Base-by-base conservation (phyloP, 345 rosid genomes). In the Hevea brasiliensis region DNA sequence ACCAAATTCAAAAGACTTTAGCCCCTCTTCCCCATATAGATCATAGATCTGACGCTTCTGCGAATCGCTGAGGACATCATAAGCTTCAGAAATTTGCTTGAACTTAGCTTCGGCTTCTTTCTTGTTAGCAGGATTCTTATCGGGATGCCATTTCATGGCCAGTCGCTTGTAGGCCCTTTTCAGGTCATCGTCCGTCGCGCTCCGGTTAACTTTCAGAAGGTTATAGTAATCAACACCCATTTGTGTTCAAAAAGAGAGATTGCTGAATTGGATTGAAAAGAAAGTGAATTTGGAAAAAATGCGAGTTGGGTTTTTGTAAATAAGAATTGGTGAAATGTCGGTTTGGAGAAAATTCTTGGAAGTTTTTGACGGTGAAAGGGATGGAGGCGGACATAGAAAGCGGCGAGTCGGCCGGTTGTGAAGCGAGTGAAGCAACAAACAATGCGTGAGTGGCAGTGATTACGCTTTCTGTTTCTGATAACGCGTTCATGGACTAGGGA, bases 211-310 rank as follows among this genome's bases (percentile, higher is more conserved):
- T 65, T 84, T 84, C 50, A 94, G 88, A 18, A 94, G 68, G 61
- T 90, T 92, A 82, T 92, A 94, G 90, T 92, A 94, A 81, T 92
- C 97, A 5, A 94, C 87, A 6, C 93, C 98, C 97, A 92, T 92
- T 32, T 32, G 37, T 32, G 37, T 4, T 32, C 37, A 32, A 32
- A 32, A 4, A 32, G 37, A 32, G 4, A 32, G 37, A 32, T 32
- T 32, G 37, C 37, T n/a, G 37, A 32, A 32, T 32, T 32, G 37
- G 37, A 32, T 32, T 4, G 37, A 32, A 2, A 32, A 32, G 37
- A 32, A 1, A 11, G 29, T 7, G 51, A 32, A 32, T 32, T 40
- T 37, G 11, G 20, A 18, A 32, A 21, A 20, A 48, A 66, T 27
- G 57, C 23, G 32, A 47, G 53, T 51, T 32, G 47, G 9, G 23